Conservation (phyloP, 1,284 basidiomycete species). For the Spongiforma sp. region DNA sequence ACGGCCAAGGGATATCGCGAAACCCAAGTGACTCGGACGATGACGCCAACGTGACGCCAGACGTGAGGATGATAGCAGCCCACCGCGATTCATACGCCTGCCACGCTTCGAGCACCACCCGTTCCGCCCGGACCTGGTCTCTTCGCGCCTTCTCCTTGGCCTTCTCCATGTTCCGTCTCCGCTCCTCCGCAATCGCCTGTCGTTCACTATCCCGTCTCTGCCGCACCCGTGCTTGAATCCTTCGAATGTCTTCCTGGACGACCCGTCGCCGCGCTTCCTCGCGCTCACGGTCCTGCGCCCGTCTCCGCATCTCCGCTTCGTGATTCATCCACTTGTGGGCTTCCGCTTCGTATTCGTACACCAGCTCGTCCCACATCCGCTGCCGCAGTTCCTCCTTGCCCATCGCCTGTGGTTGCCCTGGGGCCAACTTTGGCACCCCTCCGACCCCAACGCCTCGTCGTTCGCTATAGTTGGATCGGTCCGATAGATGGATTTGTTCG, state of each 20-base stretch:
- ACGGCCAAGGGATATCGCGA: constrained; percentile 73
- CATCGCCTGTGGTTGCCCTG: constrained; percentile 23
- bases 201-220: constrained; percentile 52
- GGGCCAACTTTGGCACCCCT: constrained; percentile 10
- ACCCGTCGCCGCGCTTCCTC: constrained; percentile 48
- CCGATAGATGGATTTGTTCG: constrained; percentile 48
- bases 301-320: constrained; percentile 48
- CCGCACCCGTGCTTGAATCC: constrained; percentile 52
- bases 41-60: constrained; percentile 19
- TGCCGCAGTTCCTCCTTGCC: constrained; percentile 38
- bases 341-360: constrained; percentile 54
- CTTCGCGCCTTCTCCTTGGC: constrained; percentile 39
- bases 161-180: constrained; percentile 34
- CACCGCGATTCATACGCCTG: constrained; percentile 65
- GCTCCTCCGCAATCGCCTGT: constrained; percentile 46
- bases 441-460: not conserved
- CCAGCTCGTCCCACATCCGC: constrained; percentile 54
- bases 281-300: constrained; percentile 45
- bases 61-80: constrained; percentile 44
- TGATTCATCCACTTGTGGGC: constrained; percentile 57
- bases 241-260: constrained; percentile 51
- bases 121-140: constrained; percentile 45
- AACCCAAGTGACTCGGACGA: constrained; percentile 57
- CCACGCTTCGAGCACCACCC: constrained; percentile 57
- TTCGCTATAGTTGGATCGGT: constrained; percentile 33